Evolutionary conservation across 768 basidiomycete species (phyloP), one percentile per base, ranked within the genome.

Genomic region (Mycena latifolia): DNA sequence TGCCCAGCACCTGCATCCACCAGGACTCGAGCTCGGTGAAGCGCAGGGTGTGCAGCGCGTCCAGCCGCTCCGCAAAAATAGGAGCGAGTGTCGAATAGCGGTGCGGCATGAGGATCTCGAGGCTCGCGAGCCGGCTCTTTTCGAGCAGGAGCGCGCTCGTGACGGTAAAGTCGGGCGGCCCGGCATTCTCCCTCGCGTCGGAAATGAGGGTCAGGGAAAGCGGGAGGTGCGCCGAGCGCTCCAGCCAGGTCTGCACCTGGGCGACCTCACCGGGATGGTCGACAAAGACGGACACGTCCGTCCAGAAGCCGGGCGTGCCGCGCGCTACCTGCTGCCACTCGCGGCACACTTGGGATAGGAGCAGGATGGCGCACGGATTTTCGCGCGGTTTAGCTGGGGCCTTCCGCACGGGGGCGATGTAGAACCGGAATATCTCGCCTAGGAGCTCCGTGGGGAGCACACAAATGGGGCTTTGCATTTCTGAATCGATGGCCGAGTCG

Each of bases 401-500:
- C 12, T 29, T 39, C 15, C 48, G 48, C 29, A 31, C 10, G 48
- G 48, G 48, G 18, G 28, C 48, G 28, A 50, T 50, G 5, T 10
- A 29, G 48, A 50, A 18, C 27, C 25, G 29, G 48, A 50, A 50
- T 29, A 50, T 50, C 48, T 50, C 48, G 48, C 48, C 28, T 12
- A 28, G 6, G 1, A 50, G 8, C 48, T 50, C 48, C 48, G 29
- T 29, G 15, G 48, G 48, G 7, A 50, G 29, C 28, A 31, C 15
- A 28, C 29, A 28, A 22, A 50, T 4, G 17, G 18, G 27, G 24
- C 11, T 20, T 10, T 3, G 12, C 28, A 35, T 6, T 35, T n/a
- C n/a, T n/a, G n/a, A n/a, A n/a, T n/a, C n/a, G n/a, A n/a, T n/a
- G n/a, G n/a, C n/a, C n/a, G n/a, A n/a, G n/a, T n/a, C n/a, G n/a